A percentile compares a stretch with the other conserved stretches of the same genome.
Conservation (phyloP, 2,329 filamentous ascomycete genomes). For the Cadophora gregata region DNA sequence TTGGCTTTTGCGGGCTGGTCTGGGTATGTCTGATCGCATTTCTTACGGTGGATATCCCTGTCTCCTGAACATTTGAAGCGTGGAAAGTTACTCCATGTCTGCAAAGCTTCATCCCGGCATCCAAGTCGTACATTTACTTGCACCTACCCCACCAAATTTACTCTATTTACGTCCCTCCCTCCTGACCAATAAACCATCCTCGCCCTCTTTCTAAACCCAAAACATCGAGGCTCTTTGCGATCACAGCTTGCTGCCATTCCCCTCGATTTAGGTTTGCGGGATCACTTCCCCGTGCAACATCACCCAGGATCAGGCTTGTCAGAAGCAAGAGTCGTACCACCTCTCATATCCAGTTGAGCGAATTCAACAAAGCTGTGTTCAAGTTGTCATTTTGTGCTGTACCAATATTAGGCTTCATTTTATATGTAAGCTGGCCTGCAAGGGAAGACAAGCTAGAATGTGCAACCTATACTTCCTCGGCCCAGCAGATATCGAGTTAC, state of each 20-base stretch:
- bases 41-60: not conserved
- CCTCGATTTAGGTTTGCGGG: conserved; percentile 6
- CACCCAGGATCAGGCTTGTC: not conserved
- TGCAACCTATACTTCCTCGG: not conserved
- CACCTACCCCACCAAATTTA: not conserved
- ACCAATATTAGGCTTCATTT: not conserved
- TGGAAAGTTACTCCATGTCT: not conserved
- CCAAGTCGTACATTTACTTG: not conserved
- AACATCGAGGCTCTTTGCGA: not conserved
- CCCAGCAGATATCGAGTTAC: conserved; percentile 7
- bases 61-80: not conserved
- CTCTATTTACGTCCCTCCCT: not conserved
- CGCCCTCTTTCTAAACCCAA: not conserved
- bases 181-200: not conserved
- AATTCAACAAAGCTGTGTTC: not conserved
- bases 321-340: not conserved
- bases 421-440: not conserved
- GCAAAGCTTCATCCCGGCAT: not conserved
- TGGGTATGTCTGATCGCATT: conserved; percentile 11
- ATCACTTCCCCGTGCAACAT: not conserved
- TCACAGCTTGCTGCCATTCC: not conserved
- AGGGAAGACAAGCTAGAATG: not conserved
- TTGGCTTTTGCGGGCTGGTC: not conserved
- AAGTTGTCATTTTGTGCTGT: not conserved
- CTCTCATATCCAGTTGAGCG: not conserved